Evolutionary conservation across 2,329 filamentous ascomycete species (phyloP).

Genomic region (Diaporthe nobilis): DNA sequence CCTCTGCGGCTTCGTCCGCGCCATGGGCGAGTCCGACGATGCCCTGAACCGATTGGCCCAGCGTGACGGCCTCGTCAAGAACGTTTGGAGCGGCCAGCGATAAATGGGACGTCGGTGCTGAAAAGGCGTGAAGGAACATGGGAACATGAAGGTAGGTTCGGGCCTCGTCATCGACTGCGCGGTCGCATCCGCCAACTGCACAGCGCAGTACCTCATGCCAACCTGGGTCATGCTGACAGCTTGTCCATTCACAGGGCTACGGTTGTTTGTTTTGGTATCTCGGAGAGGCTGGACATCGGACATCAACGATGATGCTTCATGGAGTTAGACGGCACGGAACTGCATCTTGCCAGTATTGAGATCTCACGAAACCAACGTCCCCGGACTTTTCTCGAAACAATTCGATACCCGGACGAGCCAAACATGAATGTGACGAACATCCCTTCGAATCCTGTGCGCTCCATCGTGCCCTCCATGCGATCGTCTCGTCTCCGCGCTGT

Average conservation of each 20-base stretch:
- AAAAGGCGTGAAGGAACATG: constrained; percentile 44
- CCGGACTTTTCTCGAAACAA: constrained; percentile 36
- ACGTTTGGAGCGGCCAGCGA: constrained; percentile 87
- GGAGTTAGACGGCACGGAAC: constrained; percentile 44
- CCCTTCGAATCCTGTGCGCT: neutral
- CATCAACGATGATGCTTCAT: constrained; percentile 41
- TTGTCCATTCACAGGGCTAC: constrained; percentile 30
- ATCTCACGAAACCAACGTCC: constrained; percentile 42
- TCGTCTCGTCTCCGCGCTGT: neutral
- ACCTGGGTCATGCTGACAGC: constrained; percentile 14
- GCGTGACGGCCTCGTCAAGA: constrained; percentile 97
- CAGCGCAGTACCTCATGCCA: neutral
- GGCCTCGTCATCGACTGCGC: neutral
- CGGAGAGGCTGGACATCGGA: constrained; percentile 42
- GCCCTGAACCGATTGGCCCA: constrained; percentile 95
- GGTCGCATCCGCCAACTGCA: neutral
- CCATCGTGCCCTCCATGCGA: neutral
- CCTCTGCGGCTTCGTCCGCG: constrained; percentile 96
- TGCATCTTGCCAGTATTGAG: constrained; percentile 43
- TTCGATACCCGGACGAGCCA: constrained; percentile 30
- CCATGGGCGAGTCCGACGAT: constrained; percentile 98
- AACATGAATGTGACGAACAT: constrained; percentile 33
- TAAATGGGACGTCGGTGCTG: constrained; percentile 55
- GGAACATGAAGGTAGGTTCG: constrained; percentile 44
- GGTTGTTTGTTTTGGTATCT: constrained; percentile 41